phyloP scores from a whole-genome alignment of 768 basidiomycete genomes.

The Polyporus arcularius region DNA sequence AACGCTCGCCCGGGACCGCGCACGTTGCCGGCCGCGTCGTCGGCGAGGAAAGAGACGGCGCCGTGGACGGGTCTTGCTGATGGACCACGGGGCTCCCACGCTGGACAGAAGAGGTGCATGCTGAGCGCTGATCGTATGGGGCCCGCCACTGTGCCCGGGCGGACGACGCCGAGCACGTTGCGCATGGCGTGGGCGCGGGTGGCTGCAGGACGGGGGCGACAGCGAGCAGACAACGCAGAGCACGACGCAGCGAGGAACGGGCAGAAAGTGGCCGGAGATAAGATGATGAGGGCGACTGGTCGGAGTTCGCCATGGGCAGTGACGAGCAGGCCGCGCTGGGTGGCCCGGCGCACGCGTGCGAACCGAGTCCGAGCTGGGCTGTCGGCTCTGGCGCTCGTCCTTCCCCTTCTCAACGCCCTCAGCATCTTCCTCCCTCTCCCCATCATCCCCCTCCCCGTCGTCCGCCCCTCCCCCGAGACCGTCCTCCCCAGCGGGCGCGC shows the following conservation, averaged over 20 bases:
- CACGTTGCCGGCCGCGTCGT: slow-evolving; percentile 69
- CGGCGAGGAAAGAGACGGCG: slow-evolving; percentile 71
- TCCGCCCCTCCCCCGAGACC: slow-evolving; percentile 25
- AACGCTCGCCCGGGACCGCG: slow-evolving; percentile 56
- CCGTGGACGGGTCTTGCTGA: slow-evolving; percentile 18
- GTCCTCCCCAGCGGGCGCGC: slow-evolving; percentile 23
- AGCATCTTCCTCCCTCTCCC: slow-evolving; percentile 30
- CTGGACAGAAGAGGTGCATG: slow-evolving; percentile 14
- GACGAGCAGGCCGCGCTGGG: slow-evolving; percentile 35
- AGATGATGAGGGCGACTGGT: slow-evolving; percentile 27
- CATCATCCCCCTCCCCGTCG: slow-evolving; percentile 27
- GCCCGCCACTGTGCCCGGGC: slow-evolving; percentile 15
- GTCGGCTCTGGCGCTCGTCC: slow-evolving; percentile 39
- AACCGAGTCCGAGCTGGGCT: slow-evolving; percentile 36
- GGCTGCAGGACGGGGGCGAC: not conserved
- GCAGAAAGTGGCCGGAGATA: slow-evolving; percentile 20
- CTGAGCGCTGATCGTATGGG: slow-evolving; percentile 10
- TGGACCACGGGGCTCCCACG: slow-evolving; percentile 20
- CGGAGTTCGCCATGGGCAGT: slow-evolving; percentile 40
- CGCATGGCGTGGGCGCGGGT: slow-evolving; percentile 4
- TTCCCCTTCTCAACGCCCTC: slow-evolving; percentile 35
- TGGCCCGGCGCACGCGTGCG: slow-evolving; percentile 41
- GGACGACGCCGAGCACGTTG: slow-evolving; percentile 11
- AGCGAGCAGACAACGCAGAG: not conserved
- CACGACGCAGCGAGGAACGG: slow-evolving; percentile 1